Conservation (phyloP, 202 grass and related monocot genomes). For the Miscanthus sacchariflorus region DNA sequence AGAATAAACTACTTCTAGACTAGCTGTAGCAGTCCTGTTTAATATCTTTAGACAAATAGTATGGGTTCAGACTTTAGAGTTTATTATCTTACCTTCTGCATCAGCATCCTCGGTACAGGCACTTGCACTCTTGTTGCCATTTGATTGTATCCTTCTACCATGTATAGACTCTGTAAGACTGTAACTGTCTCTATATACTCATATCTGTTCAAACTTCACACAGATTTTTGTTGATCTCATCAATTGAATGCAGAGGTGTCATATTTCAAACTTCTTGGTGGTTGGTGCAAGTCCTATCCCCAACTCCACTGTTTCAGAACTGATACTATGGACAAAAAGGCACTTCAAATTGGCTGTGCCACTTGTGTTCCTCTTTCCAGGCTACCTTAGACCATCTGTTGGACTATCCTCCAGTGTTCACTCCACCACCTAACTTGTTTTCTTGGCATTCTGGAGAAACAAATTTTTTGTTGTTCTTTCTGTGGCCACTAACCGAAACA, state of each 20-base stretch:
- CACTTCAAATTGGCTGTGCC: not conserved
- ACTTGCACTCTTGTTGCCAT: not conserved
- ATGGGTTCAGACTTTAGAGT: not conserved
- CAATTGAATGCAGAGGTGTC: not conserved
- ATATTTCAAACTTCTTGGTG: conserved; percentile 14
- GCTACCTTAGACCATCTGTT: not conserved
- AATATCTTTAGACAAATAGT: not conserved
- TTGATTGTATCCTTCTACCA: not conserved
- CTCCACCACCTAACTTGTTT: not conserved
- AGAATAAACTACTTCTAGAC: not conserved
- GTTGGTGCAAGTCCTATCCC: conserved; percentile 10
- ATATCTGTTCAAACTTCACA: not conserved
- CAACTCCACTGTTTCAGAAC: not conserved
- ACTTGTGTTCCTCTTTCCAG: not conserved
- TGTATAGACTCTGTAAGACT: not conserved
- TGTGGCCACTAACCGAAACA: not conserved
- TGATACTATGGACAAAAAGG: not conserved
- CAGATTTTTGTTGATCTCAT: not conserved
- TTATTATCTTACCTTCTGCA: not conserved
- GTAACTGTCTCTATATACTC: not conserved
- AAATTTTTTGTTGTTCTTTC: not conserved
- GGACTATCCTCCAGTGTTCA: conserved; percentile 5
- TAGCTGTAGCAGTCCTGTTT: conserved; percentile 1
- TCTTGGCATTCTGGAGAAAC: not conserved
- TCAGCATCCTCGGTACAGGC: not conserved